These are phyloP conservation scores for Aspergillus fijiensis DNA, from an alignment of 2,329 filamentous ascomycete species.

Conservation along the genomic window DNA sequence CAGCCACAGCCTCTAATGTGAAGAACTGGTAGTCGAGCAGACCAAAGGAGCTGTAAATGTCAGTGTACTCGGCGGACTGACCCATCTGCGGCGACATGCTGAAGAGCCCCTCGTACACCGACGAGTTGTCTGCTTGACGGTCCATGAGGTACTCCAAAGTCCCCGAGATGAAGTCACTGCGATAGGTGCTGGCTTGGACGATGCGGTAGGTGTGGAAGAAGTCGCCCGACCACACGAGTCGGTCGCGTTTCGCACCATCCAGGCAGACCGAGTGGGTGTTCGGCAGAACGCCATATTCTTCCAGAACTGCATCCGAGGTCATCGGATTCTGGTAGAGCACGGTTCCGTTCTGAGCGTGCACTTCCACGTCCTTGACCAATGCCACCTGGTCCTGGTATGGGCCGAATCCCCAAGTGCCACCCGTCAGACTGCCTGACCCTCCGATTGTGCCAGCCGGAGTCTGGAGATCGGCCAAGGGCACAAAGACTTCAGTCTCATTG, in stretches of 20 bases:
- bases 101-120: constrained; percentile 10
- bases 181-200: constrained; percentile 16
- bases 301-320: constrained; percentile 7
- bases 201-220: constrained; percentile 21
- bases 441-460: not conserved
- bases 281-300: constrained; percentile 21
- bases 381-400: constrained; percentile 22
- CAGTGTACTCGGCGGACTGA: constrained; percentile 11
- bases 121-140: constrained; percentile 12
- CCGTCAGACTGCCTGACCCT: constrained; percentile 1
- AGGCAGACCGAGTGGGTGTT: constrained; percentile 26
- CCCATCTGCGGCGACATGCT: constrained; percentile 15
- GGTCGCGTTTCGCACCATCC: constrained; percentile 61
- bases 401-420: constrained; percentile 14
- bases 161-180: constrained; percentile 13
- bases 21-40: constrained; percentile 24
- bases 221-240: constrained; percentile 36
- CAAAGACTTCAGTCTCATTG: not conserved
- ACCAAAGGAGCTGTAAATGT: constrained; percentile 10
- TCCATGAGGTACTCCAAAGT: constrained; percentile 16
- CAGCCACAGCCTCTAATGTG: constrained; percentile 15
- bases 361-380: constrained; percentile 13
- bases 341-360: constrained; percentile 17
- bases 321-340: constrained; percentile 17
- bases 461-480: not conserved